phyloP scores from a whole-genome alignment of 768 basidiomycete species.

The Chalciporus piperatus region DNA sequence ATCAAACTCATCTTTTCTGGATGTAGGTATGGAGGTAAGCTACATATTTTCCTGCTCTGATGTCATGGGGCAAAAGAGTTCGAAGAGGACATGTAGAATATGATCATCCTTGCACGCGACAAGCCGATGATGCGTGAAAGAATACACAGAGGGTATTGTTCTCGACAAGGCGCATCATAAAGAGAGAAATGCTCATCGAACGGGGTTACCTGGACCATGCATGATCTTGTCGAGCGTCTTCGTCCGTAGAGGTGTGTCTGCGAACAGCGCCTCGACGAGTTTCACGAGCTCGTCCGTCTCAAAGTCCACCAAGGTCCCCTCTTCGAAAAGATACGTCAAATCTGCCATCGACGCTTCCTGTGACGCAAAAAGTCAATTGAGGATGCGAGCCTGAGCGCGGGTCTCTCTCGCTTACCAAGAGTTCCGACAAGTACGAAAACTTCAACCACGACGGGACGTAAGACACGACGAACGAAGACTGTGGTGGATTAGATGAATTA shows the following conservation, averaged over 20 bases:
- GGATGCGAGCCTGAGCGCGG: background rate
- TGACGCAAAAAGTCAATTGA: conserved; percentile 6
- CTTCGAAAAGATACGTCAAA: conserved; percentile 87
- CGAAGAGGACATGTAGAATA: background rate
- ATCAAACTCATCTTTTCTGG: background rate
- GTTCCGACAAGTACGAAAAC: conserved; percentile 89
- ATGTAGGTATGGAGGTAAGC: too few relatives aligned
- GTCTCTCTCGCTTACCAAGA: conserved; percentile 60
- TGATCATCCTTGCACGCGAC: conserved; percentile 13
- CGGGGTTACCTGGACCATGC: conserved; percentile 59
- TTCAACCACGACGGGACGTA: conserved; percentile 95
- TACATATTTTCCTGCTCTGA: too few relatives aligned
- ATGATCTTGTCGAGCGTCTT: conserved; percentile 75
- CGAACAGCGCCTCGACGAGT: conserved; percentile 84
- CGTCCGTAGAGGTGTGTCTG: conserved; percentile 79
- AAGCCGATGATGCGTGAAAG: conserved; percentile 3
- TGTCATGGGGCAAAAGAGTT: too few relatives aligned
- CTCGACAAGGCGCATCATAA: background rate
- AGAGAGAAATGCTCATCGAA: conserved; percentile 9
- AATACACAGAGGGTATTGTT: conserved; percentile 2
- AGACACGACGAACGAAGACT: conserved; percentile 75
- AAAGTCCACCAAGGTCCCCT: conserved; percentile 89
- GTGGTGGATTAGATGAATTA: conserved; percentile 1
- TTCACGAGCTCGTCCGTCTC: conserved; percentile 76
- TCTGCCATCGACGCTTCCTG: conserved; percentile 93